Base-by-base conservation (phyloP, 192 early-diverging fungal species). In the Coemansia sp. region DNA sequence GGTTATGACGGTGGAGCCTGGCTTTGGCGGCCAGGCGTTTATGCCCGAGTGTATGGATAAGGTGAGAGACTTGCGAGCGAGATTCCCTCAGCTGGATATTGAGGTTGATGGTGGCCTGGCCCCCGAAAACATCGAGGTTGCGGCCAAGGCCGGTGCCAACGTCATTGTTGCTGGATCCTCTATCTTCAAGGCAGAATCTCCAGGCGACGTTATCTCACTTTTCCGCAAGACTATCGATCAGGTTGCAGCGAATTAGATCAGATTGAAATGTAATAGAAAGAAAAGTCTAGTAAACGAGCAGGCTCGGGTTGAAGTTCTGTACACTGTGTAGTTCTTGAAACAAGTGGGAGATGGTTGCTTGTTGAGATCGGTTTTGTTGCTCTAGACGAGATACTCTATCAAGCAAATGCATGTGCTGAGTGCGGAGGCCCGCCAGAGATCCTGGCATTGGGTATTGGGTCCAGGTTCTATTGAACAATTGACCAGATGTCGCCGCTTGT, bases 1-100 rank as follows among this genome's bases (percentile, higher is more conserved):
- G 37, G 83, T 95, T 42, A 97, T 97, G 95, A 97, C 95, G 0
- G 95, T 95, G 16, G 93, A 97, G 66, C 95, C 95, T 37, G 95
- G 95, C 6, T 97, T 97, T 66, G 95, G 95, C 37, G 95, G 95
- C 32, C 95, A 97, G 79, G 74, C 86, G 45, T 94, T 97, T 74
- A 97, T 94, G 93, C 66, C 76, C 11, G 80, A 87, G 56, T 90
- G 88, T 61, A 83, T 97, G 79, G 81, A 85, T 30, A 97, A 97
- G 83, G 93, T 88, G 53, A 47, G 53, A 9, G 61, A 51, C 21
- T 74, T 98, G 26, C 86, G 96, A 14, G 72, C 74, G 11, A 65
- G 63, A 49, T 98, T 82, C 73, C 93, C 96, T 7, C 63, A 90
- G 20, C 69, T 95, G 38, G 88, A 98, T 67, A 96, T 98, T 51